Evolutionary conservation across 306 rosid genomes (phyloP).

Genomic region (Coriaria nepalensis): DNA sequence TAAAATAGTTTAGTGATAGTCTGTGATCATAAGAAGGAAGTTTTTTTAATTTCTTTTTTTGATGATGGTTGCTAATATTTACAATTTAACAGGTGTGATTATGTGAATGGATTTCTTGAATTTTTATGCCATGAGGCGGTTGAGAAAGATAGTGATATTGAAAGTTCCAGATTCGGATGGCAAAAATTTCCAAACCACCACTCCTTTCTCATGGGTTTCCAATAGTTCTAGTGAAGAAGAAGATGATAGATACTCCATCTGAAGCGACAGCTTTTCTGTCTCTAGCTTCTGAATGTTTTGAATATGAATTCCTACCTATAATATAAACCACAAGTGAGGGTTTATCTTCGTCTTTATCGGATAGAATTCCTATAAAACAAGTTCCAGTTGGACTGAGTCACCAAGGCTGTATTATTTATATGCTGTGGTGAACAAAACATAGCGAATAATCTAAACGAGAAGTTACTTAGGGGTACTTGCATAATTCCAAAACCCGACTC

Average conservation of each 20-base stretch:
- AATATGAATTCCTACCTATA: slow-evolving; percentile 21
- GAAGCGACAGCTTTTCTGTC: slow-evolving; percentile 15
- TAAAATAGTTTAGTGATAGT: no score
- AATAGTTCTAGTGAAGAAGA: slow-evolving; percentile 29
- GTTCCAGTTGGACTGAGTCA: slow-evolving; percentile 39
- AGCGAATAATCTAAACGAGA: slow-evolving; percentile 8
- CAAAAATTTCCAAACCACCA: slow-evolving; percentile 13
- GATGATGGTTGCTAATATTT: slow-evolving; percentile 7
- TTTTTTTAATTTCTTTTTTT: no score
- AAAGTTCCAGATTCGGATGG: slow-evolving; percentile 11
- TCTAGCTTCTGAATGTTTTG: slow-evolving; percentile 22
- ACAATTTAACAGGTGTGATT: slow-evolving; percentile 21
- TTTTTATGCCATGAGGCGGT: slow-evolving; percentile 29
- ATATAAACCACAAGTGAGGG: slow-evolving; percentile 21
- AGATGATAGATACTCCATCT: slow-evolving; percentile 13
- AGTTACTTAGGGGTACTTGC: slow-evolving; percentile 30
- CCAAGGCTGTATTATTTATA: slow-evolving; percentile 39
- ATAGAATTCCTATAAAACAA: slow-evolving; percentile 23
- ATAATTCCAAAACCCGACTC: slow-evolving; percentile 26
- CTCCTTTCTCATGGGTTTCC: slow-evolving; percentile 11
- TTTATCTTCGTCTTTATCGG: slow-evolving; percentile 12
- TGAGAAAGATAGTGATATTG: slow-evolving; percentile 17
- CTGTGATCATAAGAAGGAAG: no score
- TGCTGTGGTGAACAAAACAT: slow-evolving; percentile 15
- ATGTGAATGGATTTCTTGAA: slow-evolving; percentile 23